Conservation (phyloP, 306 rosid genomes). For the Vigna nakashimae region DNA sequence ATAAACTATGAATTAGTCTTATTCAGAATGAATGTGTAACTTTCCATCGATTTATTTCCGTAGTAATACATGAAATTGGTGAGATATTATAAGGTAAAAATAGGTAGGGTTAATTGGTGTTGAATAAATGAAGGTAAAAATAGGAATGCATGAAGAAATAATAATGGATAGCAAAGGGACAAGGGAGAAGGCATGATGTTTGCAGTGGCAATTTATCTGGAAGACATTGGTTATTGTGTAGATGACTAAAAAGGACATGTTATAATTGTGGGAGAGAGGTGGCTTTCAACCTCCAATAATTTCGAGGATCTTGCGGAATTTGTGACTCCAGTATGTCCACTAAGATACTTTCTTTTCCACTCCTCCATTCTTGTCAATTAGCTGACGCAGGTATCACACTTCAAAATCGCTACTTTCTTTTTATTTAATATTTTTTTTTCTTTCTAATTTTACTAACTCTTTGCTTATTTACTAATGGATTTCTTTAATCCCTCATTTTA, state of each 20-base stretch:
- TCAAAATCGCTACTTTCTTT: not conserved
- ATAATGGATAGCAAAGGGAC: slow-evolving; percentile 33
- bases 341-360: slow-evolving; percentile 45
- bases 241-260: slow-evolving; percentile 44
- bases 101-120: not conserved
- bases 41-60: no score
- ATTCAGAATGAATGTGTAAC: fast-evolving
- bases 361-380: slow-evolving; percentile 50
- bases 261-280: slow-evolving; percentile 45
- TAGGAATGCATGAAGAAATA: slow-evolving; percentile 29
- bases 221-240: slow-evolving; percentile 38
- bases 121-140: slow-evolving; percentile 33
- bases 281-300: slow-evolving; percentile 48
- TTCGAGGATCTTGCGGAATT: slow-evolving; percentile 53
- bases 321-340: slow-evolving; percentile 56
- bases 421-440: no score
- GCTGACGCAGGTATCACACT: slow-evolving; percentile 23
- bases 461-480: no score
- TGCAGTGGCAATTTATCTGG: slow-evolving; percentile 8
- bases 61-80: not conserved
- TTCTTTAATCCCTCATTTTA: no score
- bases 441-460: no score
- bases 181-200: slow-evolving; percentile 11
- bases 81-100: slow-evolving; percentile 9
- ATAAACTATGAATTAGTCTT: no score